Evolutionary conservation across 2,329 filamentous ascomycete species (phyloP).

Genomic region (Fusarium proliferatum): DNA sequence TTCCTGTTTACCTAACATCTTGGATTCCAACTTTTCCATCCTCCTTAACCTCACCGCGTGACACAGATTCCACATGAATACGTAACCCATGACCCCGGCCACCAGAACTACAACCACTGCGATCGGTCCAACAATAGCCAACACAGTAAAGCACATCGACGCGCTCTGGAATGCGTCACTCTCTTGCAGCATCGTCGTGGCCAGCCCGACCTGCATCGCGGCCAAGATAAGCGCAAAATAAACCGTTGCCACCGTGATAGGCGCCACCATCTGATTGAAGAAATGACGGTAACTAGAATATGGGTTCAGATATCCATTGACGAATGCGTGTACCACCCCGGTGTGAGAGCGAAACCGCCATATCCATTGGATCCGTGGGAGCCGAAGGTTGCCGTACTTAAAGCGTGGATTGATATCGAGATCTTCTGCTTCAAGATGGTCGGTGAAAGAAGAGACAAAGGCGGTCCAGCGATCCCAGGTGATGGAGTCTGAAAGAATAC

Average conservation of each 20-base stretch:
- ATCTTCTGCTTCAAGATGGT: not conserved
- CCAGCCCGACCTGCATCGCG: not conserved
- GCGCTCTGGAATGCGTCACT: not conserved
- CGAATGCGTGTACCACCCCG: fast-evolving
- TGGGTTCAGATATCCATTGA: not conserved
- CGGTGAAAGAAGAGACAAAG: not conserved
- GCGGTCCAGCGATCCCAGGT: not conserved
- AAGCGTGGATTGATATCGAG: not conserved
- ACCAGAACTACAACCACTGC: not conserved
- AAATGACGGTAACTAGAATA: not conserved
- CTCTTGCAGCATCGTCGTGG: not conserved
- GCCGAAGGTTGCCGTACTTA: not conserved
- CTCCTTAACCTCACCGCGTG: not conserved
- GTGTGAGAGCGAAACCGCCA: fast-evolving
- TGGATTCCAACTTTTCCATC: fast-evolving
- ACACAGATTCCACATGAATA: not conserved
- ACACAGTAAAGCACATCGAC: not conserved
- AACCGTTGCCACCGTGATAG: not conserved
- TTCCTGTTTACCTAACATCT: fast-evolving
- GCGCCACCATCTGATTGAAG: not conserved
- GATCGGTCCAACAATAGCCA: not conserved
- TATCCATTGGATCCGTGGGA: not conserved
- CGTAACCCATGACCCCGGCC: not conserved
- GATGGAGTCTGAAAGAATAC: fast-evolving
- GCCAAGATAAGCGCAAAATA: not conserved